Evolutionary conservation across 2,329 filamentous ascomycete genomes (phyloP), one percentile per base, ranked within the genome.

Genomic region (Alternaria postmessia): DNA sequence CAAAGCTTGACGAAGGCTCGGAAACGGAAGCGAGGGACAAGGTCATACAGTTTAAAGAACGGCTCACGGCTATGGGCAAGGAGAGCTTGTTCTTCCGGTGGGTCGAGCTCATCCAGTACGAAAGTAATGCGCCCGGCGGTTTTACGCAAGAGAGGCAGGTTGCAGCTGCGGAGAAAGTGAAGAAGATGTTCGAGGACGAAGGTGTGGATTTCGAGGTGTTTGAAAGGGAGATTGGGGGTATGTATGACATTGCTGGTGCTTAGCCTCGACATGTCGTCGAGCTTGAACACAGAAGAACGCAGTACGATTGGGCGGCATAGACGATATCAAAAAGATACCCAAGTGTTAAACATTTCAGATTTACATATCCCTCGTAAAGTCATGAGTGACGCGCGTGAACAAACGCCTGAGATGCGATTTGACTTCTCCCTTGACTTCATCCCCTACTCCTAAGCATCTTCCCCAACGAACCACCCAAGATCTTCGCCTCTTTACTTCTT

Each of bases 41-140:
- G 79, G 89, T 97, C 8, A 87, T 95, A 63, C 85, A 86, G 3
- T 96, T 97, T 76, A 89, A 92, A 69, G 90, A 95, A 43, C 88
- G 88, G 20, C 83, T 97, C 68, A 85, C 86, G 1, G 85, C 85
- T 3, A 84, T 95, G 78, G 93, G 91, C 43, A 96, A 97, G 79
- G 94, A 97, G 77, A 88, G 91, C 65, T 78, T 97, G 54, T 97
- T 97, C 81, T 97, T 91, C 81, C 88, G 90, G 56, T 97, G 93
- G 93, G 91, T 97, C 49, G 94, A 97, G 81, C 86, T 96, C 73
- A 89, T 97, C 51, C 93, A 97, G 80, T 96, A 88, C 72, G 93
- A 97, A 80, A 90, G 91, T 42, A 90, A 88, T 36, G 86, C 87
- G 67, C 91, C 93, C 0, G 92, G 90, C 18, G 92, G 91, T 0